phyloP scores from a whole-genome alignment of 192 early-diverging fungal species.

The Rhizophlyctis rosea region DNA sequence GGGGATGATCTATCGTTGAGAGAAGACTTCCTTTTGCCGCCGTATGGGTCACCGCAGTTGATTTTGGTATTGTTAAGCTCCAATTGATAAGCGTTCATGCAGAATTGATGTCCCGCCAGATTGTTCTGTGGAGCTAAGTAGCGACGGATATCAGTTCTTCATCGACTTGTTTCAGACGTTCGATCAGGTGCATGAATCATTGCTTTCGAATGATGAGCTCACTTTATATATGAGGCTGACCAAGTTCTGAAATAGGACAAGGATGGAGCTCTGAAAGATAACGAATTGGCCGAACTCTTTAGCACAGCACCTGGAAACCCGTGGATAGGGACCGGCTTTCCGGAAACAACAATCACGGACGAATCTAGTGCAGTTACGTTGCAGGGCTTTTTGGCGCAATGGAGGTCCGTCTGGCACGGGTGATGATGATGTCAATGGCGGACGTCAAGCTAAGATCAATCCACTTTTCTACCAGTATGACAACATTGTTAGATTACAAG shows the following conservation, averaged over 20 bases:
- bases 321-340: constrained; percentile 85
- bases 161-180: constrained; percentile 90
- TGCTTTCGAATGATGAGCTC: background rate
- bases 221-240: background rate
- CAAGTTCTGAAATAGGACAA: constrained; percentile 66
- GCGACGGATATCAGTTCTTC: constrained; percentile 91
- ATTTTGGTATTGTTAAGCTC: no score
- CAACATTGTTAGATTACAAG: constrained; percentile 85
- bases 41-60: constrained; percentile 54
- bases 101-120: constrained; percentile 86
- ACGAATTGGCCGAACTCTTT: constrained; percentile 84
- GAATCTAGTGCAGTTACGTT: constrained; percentile 86
- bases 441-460: constrained; percentile 84
- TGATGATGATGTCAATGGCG: constrained; percentile 91
- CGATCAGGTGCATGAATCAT: constrained; percentile 63
- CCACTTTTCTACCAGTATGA: constrained; percentile 85
- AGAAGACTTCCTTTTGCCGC: constrained; percentile 87
- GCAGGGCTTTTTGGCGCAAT: constrained; percentile 97
- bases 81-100: no score
- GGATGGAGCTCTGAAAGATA: constrained; percentile 86
- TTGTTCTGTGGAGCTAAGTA: constrained; percentile 91
- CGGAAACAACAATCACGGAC: constrained; percentile 84
- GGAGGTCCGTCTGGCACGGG: constrained; percentile 62
- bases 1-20: constrained; percentile 89
- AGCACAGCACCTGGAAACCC: constrained; percentile 87